A percentile compares a stretch with the other conserved stretches of the same genome.
Conservation (phyloP, 2,329 filamentous ascomycete genomes). For the Cadophora sp. region DNA sequence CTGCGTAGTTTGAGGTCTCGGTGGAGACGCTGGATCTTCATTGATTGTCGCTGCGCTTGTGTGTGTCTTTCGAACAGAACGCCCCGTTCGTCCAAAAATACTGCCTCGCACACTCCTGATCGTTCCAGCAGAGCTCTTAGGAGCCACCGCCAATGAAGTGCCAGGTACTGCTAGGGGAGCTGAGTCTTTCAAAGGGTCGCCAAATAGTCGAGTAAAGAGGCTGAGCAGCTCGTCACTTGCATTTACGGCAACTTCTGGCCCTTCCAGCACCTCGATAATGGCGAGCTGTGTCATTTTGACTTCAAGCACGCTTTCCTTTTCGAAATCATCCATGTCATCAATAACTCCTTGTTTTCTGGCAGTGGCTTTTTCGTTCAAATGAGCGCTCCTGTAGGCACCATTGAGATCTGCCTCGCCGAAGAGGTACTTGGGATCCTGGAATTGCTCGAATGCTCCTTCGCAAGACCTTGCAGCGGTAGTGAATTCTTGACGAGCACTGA, state of each 20-base stretch:
- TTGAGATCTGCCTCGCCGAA: conserved; percentile 67
- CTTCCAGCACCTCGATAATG: conserved; percentile 82
- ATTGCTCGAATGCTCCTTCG: conserved; percentile 90
- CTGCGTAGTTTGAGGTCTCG: conserved; percentile 43
- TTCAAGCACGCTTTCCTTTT: conserved; percentile 89
- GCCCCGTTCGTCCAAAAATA: conserved; percentile 72
- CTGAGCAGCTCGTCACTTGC: conserved; percentile 84
- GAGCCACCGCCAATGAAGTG: conserved; percentile 55
- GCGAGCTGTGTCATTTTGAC: conserved; percentile 94
- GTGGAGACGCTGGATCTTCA: conserved; percentile 44
- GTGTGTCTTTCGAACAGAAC: conserved; percentile 52
- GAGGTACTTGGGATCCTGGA: conserved; percentile 72
- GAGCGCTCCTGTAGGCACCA: conserved; percentile 65
- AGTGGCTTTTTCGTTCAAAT: conserved; percentile 59
- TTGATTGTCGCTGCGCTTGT: conserved; percentile 45
- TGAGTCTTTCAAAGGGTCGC: conserved; percentile 56
- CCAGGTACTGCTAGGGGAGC: conserved; percentile 43
- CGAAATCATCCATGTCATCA: conserved; percentile 81
- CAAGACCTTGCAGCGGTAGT: conserved; percentile 81
- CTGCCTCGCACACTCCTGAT: conserved; percentile 74
- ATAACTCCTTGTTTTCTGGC: conserved; percentile 59
- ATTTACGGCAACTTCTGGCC: conserved; percentile 85
- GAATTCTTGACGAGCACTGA: conserved; percentile 88
- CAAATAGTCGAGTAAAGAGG: conserved; percentile 83
- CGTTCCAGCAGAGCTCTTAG: conserved; percentile 75